Evolutionary conservation across 129 eudicot species (phyloP).

Genomic region (Chrysanthemum seticuspe): DNA sequence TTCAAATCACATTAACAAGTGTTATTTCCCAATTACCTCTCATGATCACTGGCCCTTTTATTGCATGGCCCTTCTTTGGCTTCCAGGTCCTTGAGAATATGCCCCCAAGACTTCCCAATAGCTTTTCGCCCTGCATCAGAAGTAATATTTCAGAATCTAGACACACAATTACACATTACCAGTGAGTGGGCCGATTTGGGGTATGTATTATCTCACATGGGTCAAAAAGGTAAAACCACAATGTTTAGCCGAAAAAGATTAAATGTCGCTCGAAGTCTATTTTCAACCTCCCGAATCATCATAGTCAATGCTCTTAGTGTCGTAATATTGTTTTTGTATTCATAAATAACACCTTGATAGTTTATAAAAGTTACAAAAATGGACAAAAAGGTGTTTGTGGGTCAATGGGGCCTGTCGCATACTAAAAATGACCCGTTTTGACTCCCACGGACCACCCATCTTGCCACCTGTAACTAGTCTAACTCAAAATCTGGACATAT

Average conservation of each 20-base stretch:
- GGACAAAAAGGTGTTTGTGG: background rate
- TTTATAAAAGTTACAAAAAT: background rate
- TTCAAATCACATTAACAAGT: background rate
- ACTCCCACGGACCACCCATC: background rate
- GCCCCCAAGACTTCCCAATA: conserved; percentile 95
- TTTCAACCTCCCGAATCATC: background rate
- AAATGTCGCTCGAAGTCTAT: background rate
- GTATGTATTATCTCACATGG: background rate
- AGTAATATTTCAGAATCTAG: conserved; percentile 11
- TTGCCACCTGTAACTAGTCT: background rate
- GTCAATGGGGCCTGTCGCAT: background rate
- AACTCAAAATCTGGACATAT: background rate
- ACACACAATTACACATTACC: background rate
- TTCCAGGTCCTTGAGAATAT: conserved; percentile 92
- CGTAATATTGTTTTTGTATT: background rate
- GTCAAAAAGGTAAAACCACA: background rate
- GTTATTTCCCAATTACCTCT: conserved; percentile 51
- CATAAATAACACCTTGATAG: background rate
- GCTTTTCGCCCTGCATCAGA: conserved; percentile 83
- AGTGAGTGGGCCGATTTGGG: background rate
- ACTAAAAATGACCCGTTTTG: background rate
- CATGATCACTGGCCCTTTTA: conserved; percentile 63
- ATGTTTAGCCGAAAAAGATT: background rate
- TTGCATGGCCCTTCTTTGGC: conserved; percentile 76
- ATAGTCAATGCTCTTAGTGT: too few species aligned